Percentiles rank a stretch among this genome's conserved stretches.
Conservation (phyloP, 208 protist species). For the Crithidia sp. region DNA sequence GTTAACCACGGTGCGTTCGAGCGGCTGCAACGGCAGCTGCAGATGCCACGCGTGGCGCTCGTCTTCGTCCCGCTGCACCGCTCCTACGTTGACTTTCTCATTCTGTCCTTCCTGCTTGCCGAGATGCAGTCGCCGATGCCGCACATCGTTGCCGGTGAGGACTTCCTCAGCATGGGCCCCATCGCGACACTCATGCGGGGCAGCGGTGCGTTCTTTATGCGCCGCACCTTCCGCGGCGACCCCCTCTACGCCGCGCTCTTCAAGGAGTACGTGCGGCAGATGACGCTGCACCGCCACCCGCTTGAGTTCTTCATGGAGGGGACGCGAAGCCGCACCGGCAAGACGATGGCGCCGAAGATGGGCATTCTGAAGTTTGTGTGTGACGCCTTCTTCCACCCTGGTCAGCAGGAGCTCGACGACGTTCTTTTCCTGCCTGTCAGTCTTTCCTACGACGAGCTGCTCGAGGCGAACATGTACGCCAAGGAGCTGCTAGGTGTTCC, state of each 20-base stretch:
- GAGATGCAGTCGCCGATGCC: constrained; percentile 67
- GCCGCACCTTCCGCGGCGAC: constrained; percentile 81
- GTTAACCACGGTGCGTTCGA: constrained; percentile 70
- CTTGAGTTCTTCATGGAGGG: constrained; percentile 94
- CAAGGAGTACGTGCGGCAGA: constrained; percentile 80
- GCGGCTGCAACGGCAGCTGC: constrained; percentile 46
- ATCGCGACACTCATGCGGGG: constrained; percentile 80
- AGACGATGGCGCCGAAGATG: constrained; percentile 87
- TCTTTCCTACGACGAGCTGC: constrained; percentile 90
- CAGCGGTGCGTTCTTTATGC: constrained; percentile 94
- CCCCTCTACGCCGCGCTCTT: constrained; percentile 82
- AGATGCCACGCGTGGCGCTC: constrained; percentile 55
- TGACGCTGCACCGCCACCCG: constrained; percentile 56
- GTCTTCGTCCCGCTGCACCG: constrained; percentile 85
- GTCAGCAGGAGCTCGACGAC: constrained; percentile 65
- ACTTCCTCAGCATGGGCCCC: constrained; percentile 81
- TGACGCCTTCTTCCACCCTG: constrained; percentile 73
- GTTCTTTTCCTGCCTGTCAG: constrained; percentile 85
- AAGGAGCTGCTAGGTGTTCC: constrained; percentile 87
- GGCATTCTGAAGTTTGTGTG: constrained; percentile 91
- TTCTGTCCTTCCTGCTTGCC: constrained; percentile 82
- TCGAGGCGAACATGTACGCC: constrained; percentile 84
- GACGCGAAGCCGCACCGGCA: constrained; percentile 84
- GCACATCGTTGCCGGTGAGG: constrained; percentile 89
- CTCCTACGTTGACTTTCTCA: constrained; percentile 91